Evolutionary conservation across 1,139 yeast species (phyloP), one percentile per base, ranked within the genome.

Genomic region (Debaryomyces singareniensis): DNA sequence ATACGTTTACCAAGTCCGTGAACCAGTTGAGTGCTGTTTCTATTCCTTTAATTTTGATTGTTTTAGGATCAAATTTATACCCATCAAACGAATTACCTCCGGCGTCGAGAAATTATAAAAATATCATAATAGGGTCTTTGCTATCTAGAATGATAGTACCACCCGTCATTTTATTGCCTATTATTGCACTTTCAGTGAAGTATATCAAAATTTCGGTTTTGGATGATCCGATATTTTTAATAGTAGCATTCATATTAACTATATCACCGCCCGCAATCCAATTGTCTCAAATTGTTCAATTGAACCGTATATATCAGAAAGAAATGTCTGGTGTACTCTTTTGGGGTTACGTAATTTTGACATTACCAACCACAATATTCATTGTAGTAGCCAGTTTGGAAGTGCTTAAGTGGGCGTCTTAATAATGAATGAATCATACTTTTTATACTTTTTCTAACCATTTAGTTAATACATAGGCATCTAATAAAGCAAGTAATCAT

Each of bases 261-360:
- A 71, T 82, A 3, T 75, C 89, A 2, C 94, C 94, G 2, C 94
- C 94, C 1, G 93, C 93, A 4, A 82, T 83, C 44, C 94, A 83
- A 58, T 67, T 83, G 30, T 77, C 87, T 23, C 94, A 83, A 51
- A 83, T 83, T 42, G 80, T 87, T 40, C 93, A 82, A 51, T 61
- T 83, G 40, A 83, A 83, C 51, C 77, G 74, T 39, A 70, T 83
- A 20, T 83, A 77, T 51, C 91, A 84, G 47, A 69, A 71, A 46
- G 95, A 84, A 51, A 84, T 84, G 91, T 78, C 87, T 0, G 83
- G 87, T 3, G 89, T 83, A n/a, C 63, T 84, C 37, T 83, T 84
- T 46, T 83, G 93, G 84, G 93, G 94, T 5, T 83, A 83, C 44
- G 91, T 75, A 15, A 68, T 83, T 7, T 63, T 83, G 38, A 79